Evolutionary conservation across 2,329 filamentous ascomycete species (phyloP).

Genomic region (Ophiostoma angusticollis): DNA sequence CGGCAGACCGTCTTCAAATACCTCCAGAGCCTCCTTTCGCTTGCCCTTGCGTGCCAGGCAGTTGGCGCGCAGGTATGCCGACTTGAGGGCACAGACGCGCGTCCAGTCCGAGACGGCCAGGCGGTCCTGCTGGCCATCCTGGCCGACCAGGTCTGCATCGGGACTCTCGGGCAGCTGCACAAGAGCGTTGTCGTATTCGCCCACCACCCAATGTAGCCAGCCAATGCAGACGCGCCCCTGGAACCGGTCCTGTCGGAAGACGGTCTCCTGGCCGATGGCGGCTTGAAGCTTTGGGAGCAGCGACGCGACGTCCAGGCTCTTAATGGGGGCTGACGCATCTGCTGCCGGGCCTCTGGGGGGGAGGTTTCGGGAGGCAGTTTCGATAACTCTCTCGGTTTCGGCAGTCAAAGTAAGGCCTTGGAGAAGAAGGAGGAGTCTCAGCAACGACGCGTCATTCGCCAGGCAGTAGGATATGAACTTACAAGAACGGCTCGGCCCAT

Average conservation of each 20-base stretch:
- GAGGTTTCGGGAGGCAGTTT: conserved; percentile 37
- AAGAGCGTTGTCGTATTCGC: conserved; percentile 52
- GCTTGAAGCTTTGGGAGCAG: conserved; percentile 38
- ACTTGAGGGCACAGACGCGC: conserved; percentile 67
- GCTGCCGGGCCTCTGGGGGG: conserved; percentile 27
- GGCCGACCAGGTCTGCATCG: conserved; percentile 35
- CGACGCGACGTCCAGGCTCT: conserved; percentile 31
- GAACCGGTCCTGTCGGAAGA: conserved; percentile 46
- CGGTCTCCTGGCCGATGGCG: conserved; percentile 45
- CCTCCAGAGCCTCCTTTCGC: conserved; percentile 46
- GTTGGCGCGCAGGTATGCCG: conserved; percentile 62
- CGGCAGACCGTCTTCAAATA: conserved; percentile 53
- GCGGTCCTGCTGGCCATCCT: conserved; percentile 29
- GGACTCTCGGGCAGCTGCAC: conserved; percentile 51
- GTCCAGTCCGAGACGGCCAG: conserved; percentile 59
- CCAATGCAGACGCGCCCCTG: conserved; percentile 74
- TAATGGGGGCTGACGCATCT: conserved; percentile 25
- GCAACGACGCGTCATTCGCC: background rate
- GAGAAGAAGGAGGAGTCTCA: conserved; percentile 3
- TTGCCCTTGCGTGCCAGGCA: conserved; percentile 38
- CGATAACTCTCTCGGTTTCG: conserved; percentile 54
- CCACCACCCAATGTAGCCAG: conserved; percentile 71
- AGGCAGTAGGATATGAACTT: conserved; percentile 25
- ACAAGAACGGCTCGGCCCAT: conserved; percentile 79
- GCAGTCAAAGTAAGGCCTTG: conserved; percentile 57